These are phyloP conservation scores for Phlegmacium glaucopus DNA, from an alignment of 768 basidiomycete genomes.

Conservation along the genomic window DNA sequence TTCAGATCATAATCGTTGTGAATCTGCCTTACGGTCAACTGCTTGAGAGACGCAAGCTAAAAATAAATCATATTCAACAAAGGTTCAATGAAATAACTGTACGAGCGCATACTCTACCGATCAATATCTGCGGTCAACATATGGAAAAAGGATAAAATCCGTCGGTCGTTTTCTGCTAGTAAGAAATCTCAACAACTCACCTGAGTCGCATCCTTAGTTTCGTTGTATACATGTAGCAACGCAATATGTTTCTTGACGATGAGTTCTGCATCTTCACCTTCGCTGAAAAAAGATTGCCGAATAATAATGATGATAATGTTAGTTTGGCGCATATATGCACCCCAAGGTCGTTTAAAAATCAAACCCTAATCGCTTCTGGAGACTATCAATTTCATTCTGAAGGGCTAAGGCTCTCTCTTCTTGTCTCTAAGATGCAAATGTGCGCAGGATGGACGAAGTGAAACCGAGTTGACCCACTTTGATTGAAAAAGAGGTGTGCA, in stretches of 20 bases:
- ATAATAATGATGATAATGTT: not conserved
- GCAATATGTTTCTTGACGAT: constrained; percentile 69
- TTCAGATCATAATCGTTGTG: constrained; percentile 69
- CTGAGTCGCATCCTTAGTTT: constrained; percentile 82
- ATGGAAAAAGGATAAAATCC: not conserved
- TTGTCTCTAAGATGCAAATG: constrained; percentile 37
- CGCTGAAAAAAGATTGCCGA: constrained; percentile 19
- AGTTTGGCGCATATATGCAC: constrained; percentile 13
- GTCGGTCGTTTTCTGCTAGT: not conserved
- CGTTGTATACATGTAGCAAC: constrained; percentile 73
- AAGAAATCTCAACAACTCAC: constrained; percentile 27
- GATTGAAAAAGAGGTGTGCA: not conserved
- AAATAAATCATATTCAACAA: constrained; percentile 8
- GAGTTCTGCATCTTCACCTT: constrained; percentile 46
- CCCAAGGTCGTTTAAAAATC: not conserved
- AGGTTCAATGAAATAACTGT: not conserved
- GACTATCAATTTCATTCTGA: constrained; percentile 42
- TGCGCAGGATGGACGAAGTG: not conserved
- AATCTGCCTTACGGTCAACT: constrained; percentile 69
- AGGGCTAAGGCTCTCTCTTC: constrained; percentile 45
- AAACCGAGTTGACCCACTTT: not conserved
- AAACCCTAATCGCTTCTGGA: constrained; percentile 49
- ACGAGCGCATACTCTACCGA: constrained; percentile 59
- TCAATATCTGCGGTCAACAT: constrained; percentile 54
- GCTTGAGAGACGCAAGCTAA: constrained; percentile 70